These are phyloP conservation scores for Coriaria nepalensis DNA, from an alignment of 306 rosid species.

Conservation along the genomic window DNA sequence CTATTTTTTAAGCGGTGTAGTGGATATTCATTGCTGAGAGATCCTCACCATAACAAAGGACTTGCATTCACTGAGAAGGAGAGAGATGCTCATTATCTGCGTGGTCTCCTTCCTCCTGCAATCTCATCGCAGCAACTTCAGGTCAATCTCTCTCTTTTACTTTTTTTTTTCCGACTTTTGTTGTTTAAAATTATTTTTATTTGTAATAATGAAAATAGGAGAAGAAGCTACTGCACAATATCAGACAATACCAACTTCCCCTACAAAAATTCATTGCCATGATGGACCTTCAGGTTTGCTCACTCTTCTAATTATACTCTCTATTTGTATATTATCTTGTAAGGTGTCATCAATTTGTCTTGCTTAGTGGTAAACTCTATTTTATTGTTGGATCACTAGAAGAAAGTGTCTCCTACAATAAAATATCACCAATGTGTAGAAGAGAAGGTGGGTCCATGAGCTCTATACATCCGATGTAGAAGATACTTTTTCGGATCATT, in stretches of 20 bases:
- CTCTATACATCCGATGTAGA: no score
- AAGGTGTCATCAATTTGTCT: no score
- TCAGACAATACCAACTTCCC: conserved; percentile 73
- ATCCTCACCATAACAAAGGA: conserved; percentile 94
- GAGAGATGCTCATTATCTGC: conserved; percentile 92
- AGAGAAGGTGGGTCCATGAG: no score
- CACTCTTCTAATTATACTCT: no score
- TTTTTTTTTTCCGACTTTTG: neutral
- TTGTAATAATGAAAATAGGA: conserved; percentile 29
- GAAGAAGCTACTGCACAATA: conserved; percentile 48
- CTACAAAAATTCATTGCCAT: conserved; percentile 69
- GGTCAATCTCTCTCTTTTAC: conserved; percentile 24
- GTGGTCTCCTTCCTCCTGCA: conserved; percentile 85
- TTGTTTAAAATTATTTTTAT: conserved; percentile 1
- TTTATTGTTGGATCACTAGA: no score
- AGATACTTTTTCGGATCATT: no score
- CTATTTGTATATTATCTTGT: no score
- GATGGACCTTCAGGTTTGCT: conserved; percentile 83
- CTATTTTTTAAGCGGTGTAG: conserved; percentile 36
- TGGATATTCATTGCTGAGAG: conserved; percentile 82
- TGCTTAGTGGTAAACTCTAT: no score
- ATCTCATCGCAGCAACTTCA: conserved; percentile 60
- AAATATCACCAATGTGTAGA: no score
- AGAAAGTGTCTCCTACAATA: no score
- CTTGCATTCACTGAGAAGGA: conserved; percentile 78